Conservation (phyloP, 345 rosid genomes). For the Schrenkiella parvula region DNA sequence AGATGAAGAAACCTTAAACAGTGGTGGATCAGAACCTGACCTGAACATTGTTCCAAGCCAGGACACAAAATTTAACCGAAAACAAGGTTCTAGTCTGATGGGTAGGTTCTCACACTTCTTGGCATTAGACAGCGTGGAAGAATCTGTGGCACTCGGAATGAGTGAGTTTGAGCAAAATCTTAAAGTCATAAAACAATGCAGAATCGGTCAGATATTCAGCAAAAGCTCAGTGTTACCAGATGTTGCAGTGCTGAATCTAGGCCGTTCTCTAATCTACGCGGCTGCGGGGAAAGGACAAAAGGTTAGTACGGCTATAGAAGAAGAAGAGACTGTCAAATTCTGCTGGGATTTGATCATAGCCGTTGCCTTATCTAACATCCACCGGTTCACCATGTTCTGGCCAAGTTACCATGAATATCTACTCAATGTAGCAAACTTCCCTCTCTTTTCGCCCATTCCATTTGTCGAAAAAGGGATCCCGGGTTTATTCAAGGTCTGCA, state of each 20-base stretch:
- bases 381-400: constrained; percentile 61
- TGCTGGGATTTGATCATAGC: constrained; percentile 73
- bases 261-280: constrained; percentile 76
- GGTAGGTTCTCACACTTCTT: constrained; percentile 70
- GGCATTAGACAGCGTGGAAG: constrained; percentile 74
- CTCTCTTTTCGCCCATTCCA: constrained; percentile 75
- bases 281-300: constrained; percentile 96
- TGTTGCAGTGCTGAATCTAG: constrained; percentile 59
- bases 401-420: constrained; percentile 65
- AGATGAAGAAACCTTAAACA: constrained; percentile 29
- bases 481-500: constrained; percentile 63
- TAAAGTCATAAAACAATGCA: constrained; percentile 80
- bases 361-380: constrained; percentile 48
- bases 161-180: constrained; percentile 85
- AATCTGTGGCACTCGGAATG: constrained; percentile 66
- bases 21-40: constrained; percentile 42
- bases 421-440: constrained; percentile 60
- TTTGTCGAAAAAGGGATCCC: constrained; percentile 71
- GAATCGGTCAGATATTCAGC: constrained; percentile 68
- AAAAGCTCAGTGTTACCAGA: constrained; percentile 50
- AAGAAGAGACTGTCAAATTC: constrained; percentile 79
- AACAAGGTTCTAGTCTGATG: constrained; percentile 40
- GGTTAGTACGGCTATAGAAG: constrained; percentile 83
- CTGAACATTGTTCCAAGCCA: constrained; percentile 29
- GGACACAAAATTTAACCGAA: constrained; percentile 40